phyloP scores from a whole-genome alignment of 495 filamentous ascomycete genomes.

The Aspergillus hancockii region DNA sequence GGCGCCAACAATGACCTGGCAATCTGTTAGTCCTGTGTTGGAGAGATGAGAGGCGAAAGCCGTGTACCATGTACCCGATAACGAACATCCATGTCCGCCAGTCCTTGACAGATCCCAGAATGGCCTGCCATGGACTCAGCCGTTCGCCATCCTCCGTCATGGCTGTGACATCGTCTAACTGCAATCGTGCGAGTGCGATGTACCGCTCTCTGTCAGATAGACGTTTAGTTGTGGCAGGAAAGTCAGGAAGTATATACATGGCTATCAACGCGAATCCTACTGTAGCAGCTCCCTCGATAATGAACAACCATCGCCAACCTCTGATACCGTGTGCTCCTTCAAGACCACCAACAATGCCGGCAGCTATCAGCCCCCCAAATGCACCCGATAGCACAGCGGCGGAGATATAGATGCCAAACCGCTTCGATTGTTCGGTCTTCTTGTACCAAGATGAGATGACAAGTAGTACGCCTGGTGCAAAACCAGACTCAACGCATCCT shows the following conservation, averaged over 20 bases:
- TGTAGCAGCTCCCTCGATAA: slow-evolving; percentile 66
- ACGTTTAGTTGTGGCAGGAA: slow-evolving; percentile 27
- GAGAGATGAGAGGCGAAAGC: background rate
- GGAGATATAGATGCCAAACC: slow-evolving; percentile 52
- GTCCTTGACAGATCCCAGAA: slow-evolving; percentile 20
- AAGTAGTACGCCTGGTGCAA: slow-evolving; percentile 46
- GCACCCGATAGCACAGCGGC: slow-evolving; percentile 51
- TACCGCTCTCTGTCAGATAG: slow-evolving; percentile 26
- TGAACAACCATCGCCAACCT: slow-evolving; percentile 71
- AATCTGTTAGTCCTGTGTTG: background rate
- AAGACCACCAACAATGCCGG: slow-evolving; percentile 32
- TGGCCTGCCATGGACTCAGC: slow-evolving; percentile 8
- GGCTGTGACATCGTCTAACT: slow-evolving; percentile 20
- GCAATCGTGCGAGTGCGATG: slow-evolving; percentile 27
- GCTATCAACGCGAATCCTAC: slow-evolving; percentile 26
- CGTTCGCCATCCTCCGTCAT: slow-evolving; percentile 20
- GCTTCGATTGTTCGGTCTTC: slow-evolving; percentile 48
- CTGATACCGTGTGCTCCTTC: slow-evolving; percentile 53
- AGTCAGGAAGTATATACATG: slow-evolving; percentile 33
- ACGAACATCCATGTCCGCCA: slow-evolving; percentile 33
- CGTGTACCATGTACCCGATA: slow-evolving; percentile 32
- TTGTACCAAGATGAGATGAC: slow-evolving; percentile 55
- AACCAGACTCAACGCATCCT: slow-evolving; percentile 45
- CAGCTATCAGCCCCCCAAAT: slow-evolving; percentile 53
- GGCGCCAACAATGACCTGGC: slow-evolving; percentile 38